Conservation (phyloP, 1,284 basidiomycete species). For the Rhodotorula sp. region DNA sequence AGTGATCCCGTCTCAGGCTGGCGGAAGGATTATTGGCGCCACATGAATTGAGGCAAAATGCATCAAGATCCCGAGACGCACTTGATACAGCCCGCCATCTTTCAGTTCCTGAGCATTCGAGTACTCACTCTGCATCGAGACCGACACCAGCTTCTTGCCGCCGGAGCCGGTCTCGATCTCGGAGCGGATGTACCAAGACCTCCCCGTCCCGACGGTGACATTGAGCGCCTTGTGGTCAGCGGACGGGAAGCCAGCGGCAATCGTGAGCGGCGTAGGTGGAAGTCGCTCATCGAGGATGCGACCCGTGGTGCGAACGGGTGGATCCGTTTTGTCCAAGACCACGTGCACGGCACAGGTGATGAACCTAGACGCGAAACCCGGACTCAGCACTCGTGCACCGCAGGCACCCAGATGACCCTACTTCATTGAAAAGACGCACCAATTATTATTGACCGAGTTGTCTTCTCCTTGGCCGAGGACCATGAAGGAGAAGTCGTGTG, state of each 20-base stretch:
- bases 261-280: conserved; percentile 10
- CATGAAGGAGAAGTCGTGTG: conserved; percentile 24
- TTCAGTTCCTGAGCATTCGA: conserved; percentile 22
- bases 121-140: conserved; percentile 9
- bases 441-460: conserved; percentile 30
- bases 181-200: conserved; percentile 11
- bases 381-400: too few relatives aligned
- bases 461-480: conserved; percentile 35
- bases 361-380: conserved; percentile 2
- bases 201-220: conserved; percentile 12
- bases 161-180: conserved; percentile 19
- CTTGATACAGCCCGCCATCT: conserved; percentile 28
- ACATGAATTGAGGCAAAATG: too few relatives aligned
- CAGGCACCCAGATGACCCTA: too few relatives aligned
- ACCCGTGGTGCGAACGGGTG: conserved; percentile 30
- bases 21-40: too few relatives aligned
- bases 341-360: conserved; percentile 31
- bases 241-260: conserved; percentile 10
- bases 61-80: neutral
- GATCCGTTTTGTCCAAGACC: conserved; percentile 18
- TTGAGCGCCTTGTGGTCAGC: conserved; percentile 15
- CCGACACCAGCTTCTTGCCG: conserved; percentile 13
- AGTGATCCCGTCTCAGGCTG: too few relatives aligned
- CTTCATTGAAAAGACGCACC: conserved; percentile 8
- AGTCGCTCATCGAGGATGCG: conserved; percentile 10